phyloP scores from a whole-genome alignment of 192 early-diverging fungal species.

The Backusella mclennaniae region DNA sequence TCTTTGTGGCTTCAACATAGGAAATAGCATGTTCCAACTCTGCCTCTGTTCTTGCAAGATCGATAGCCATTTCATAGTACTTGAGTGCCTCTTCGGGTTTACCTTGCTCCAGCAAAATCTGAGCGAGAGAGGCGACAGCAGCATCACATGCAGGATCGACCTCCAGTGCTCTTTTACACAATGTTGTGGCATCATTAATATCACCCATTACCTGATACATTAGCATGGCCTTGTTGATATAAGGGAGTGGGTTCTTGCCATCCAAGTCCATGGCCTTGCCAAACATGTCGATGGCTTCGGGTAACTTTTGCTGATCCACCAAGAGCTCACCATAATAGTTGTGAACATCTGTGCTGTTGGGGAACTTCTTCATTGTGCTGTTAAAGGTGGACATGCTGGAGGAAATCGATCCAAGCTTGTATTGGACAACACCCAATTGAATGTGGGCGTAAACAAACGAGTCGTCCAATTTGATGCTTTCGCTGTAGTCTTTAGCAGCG shows the following conservation, averaged over 20 bases:
- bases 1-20: slow-evolving; percentile 59
- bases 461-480: slow-evolving; percentile 72
- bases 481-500: slow-evolving; percentile 83
- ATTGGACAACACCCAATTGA: slow-evolving; percentile 89
- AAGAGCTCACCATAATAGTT: slow-evolving; percentile 98
- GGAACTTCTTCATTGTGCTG: slow-evolving; percentile 76
- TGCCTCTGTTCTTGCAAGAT: slow-evolving; percentile 81
- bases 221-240: slow-evolving; percentile 91
- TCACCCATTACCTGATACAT: slow-evolving; percentile 75
- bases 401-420: slow-evolving; percentile 77
- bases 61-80: slow-evolving; percentile 78
- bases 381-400: slow-evolving; percentile 77
- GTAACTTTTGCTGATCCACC: slow-evolving; percentile 77
- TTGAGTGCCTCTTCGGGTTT: slow-evolving; percentile 81
- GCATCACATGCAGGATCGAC: slow-evolving; percentile 93
- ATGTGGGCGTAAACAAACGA: slow-evolving; percentile 89
- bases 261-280: slow-evolving; percentile 86
- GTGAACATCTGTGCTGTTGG: slow-evolving; percentile 80
- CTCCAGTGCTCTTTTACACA: slow-evolving; percentile 78
- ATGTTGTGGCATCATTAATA: slow-evolving; percentile 62
- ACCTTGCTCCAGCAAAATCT: slow-evolving; percentile 83
- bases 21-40: slow-evolving; percentile 83
- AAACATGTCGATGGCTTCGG: slow-evolving; percentile 80
- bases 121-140: slow-evolving; percentile 75
- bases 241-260: slow-evolving; percentile 83